Conservation (phyloP, 345 rosid genomes). For the Draba incana region DNA sequence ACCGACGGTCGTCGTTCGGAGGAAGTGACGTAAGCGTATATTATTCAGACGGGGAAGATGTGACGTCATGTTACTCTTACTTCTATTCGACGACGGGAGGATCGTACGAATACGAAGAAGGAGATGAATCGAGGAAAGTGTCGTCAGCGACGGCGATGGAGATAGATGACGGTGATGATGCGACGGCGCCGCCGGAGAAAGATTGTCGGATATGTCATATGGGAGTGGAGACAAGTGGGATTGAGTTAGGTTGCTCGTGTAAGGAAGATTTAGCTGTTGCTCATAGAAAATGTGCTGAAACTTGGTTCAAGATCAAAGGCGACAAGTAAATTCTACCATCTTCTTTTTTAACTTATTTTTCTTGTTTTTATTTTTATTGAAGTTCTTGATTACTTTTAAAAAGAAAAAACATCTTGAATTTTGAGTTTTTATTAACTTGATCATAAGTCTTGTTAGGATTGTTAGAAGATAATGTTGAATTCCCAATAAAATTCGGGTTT, state of each 20-base stretch:
- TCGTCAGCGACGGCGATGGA: constrained; percentile 49
- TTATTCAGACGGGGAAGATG: constrained; percentile 84
- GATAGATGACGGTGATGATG: constrained; percentile 55
- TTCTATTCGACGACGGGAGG: constrained; percentile 83
- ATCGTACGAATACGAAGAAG: constrained; percentile 54
- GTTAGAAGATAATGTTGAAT: neutral
- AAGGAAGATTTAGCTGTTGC: no score
- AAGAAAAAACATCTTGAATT: neutral
- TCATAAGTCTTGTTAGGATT: constrained; percentile 6
- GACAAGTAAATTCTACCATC: constrained; percentile 47
- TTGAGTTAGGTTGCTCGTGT: no score
- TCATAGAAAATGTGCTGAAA: constrained; percentile 51
- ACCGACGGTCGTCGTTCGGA: constrained; percentile 40
- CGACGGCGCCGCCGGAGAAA: constrained; percentile 60
- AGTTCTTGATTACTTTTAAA: constrained; percentile 3
- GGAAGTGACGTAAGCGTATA: constrained; percentile 50
- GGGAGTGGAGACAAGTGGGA: no score
- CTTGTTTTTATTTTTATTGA: neutral
- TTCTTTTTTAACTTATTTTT: neutral
- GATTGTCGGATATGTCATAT: constrained; percentile 69
- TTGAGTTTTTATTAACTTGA: constrained; percentile 3
- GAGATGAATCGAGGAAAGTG: constrained; percentile 43
- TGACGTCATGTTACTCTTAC: constrained; percentile 74
- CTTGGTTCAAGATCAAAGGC: constrained; percentile 98
- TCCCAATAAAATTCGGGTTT: no score